A percentile compares a stretch with the other conserved stretches of the same genome.
phyloP scores from a whole-genome alignment of 345 rosid genomes.

The Noccaea bulbosa region DNA sequence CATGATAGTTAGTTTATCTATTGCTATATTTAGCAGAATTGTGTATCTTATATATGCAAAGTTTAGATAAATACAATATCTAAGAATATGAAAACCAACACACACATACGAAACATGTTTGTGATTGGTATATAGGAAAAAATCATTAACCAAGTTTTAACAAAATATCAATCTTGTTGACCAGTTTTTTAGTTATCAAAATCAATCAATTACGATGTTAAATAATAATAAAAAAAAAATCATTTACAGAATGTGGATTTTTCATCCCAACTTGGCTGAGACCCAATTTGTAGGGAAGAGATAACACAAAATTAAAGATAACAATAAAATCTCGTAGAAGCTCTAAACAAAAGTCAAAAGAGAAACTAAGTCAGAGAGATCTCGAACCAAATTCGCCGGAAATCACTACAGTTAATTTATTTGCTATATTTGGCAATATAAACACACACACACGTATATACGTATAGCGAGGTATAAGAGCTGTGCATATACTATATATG shows the following conservation, averaged over 20 bases:
- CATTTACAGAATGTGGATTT: neutral
- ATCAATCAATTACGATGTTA: no score
- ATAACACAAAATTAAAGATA: neutral
- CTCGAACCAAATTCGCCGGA: neutral
- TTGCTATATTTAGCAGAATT: no score
- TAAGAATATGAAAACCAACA: no score
- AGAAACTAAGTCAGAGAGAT: slow-evolving; percentile 19
- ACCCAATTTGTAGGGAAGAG: neutral
- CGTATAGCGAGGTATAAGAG: neutral
- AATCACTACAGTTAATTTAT: neutral
- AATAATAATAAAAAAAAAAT: no score
- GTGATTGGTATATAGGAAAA: no score
- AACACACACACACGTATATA: neutral
- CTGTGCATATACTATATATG: slow-evolving; percentile 11
- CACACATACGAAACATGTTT: no score
- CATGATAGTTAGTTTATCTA: no score
- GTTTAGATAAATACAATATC: no score
- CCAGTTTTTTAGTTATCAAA: no score
- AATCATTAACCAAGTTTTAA: no score
- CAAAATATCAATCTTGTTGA: neutral
- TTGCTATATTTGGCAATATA: neutral
- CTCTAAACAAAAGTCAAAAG: neutral
- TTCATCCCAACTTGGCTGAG: no score
- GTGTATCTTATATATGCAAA: no score
- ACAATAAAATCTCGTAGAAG: neutral